Percentiles rank a stretch among this genome's conserved stretches.
Evolutionary conservation across 306 rosid species (phyloP).

Genomic region (Pyrus pyrifolia): DNA sequence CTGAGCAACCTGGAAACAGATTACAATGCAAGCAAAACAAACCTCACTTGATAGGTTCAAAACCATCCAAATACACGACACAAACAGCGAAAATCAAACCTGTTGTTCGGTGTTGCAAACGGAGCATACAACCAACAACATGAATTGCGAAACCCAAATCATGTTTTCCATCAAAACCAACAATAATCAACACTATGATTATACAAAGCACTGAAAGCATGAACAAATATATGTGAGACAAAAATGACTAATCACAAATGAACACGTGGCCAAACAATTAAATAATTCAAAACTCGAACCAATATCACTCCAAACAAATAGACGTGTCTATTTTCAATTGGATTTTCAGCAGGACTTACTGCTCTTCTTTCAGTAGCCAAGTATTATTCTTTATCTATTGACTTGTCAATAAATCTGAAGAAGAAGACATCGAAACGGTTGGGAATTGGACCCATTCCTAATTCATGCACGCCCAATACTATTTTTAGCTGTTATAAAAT

Average conservation of each 20-base stretch:
- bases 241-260: no score
- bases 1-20: slow-evolving; percentile 42
- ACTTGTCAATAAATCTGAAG: not conserved
- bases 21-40: not conserved
- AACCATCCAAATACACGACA: not conserved
- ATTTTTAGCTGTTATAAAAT: not conserved
- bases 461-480: not conserved
- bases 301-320: no score
- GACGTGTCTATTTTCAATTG: no score
- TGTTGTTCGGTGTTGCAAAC: slow-evolving; percentile 58
- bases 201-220: not conserved
- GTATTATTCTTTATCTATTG: no score
- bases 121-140: slow-evolving; percentile 53
- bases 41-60: not conserved
- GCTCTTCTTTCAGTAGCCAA: no score
- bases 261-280: no score
- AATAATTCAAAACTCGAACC: no score
- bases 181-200: not conserved
- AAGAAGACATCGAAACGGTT: no score
- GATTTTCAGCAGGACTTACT: rapidly evolving
- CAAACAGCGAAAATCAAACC: slow-evolving; percentile 11
- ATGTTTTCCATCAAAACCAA: not conserved
- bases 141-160: slow-evolving; percentile 9
- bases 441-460: not conserved
- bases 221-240: not conserved